Evolutionary conservation across 2,329 filamentous ascomycete species (phyloP), one percentile per base, ranked within the genome.

Genomic region (Fusarium goolgardi): DNA sequence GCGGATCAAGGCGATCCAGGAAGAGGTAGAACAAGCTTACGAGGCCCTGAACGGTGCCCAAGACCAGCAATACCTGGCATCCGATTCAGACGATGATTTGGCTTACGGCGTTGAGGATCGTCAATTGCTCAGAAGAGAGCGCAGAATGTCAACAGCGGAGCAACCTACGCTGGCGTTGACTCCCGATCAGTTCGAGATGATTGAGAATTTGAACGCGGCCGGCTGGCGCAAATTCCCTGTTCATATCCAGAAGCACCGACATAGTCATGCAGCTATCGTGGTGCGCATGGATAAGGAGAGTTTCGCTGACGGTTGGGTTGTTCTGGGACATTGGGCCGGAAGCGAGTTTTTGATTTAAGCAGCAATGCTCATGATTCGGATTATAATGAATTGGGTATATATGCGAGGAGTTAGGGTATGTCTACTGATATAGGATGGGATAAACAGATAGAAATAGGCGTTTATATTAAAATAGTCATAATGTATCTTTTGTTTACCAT

Each of bases 221-320:
- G 83, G 84, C 6, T 90, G 87, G 85, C 82, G 84, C 47, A 91
- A 90, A 76, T 90, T 87, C 68, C 87, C 85, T 1, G 87, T 94
- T 5, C 90, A 91, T 79, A 94, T 96, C 39, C 90, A 91, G 67
- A 91, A 94, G 8, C 85, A 88, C 55, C 81, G 84, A n/a, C 93
- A 97, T 76, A 92, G 88, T 62, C 95, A 98, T 78, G 95, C 94
- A 0, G 94, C 94, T 5, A 97, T 98, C 47, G 92, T 98, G 67
- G 89, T 96, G 35, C 86, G 95, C 37, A 87, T 83, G 59, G 87
- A 91, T 39, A 89, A 88, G 75, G 81, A 85, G 52, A 81, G 78
- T 1, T 96, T 94, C 72, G 83, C 85, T 3, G 94, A 98, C 78
- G 95, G 95, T 0, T 87, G 85, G 74, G 77, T 92, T 15, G 92